phyloP scores from a whole-genome alignment of 2,329 filamentous ascomycete genomes.

The Exophiala spinifera region DNA sequence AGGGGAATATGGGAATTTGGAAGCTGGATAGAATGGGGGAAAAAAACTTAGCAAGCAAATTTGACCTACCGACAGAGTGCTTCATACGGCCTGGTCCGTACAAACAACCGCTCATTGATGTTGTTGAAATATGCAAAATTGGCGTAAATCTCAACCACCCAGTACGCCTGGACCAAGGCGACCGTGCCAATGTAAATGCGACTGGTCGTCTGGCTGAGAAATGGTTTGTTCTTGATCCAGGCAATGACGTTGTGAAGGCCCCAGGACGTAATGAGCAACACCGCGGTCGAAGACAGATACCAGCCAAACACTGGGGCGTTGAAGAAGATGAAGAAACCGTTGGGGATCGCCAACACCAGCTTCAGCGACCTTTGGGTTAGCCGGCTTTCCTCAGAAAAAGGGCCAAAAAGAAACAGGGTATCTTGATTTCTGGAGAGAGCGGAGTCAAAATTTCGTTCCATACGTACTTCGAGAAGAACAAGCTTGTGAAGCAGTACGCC shows the following conservation, averaged over 20 bases:
- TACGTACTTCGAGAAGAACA: conserved; percentile 42
- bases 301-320: conserved; percentile 52
- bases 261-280: conserved; percentile 57
- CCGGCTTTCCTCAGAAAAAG: too few relatives aligned
- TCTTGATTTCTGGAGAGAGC: too few relatives aligned
- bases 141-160: conserved; percentile 58
- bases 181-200: conserved; percentile 54
- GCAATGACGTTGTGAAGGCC: conserved; percentile 59
- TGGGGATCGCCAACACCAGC: conserved; percentile 51
- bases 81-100: conserved; percentile 52
- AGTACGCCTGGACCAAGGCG: conserved; percentile 57
- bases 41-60: too few relatives aligned
- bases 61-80: conserved; percentile 46
- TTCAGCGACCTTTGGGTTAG: too few relatives aligned
- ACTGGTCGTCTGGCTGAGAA: conserved; percentile 46
- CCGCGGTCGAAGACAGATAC: conserved; percentile 57
- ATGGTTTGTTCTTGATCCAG: conserved; percentile 60
- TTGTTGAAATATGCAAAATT: conserved; percentile 59
- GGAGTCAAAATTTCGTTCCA: too few relatives aligned
- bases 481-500: conserved; percentile 44
- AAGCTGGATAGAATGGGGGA: too few relatives aligned
- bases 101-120: conserved; percentile 44
- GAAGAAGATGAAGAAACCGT: conserved; percentile 56
- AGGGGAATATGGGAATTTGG: too few relatives aligned
- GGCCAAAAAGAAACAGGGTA: too few relatives aligned